Conservation (phyloP, 2,329 filamentous ascomycete genomes). For the Beauveria pseudobassiana region DNA sequence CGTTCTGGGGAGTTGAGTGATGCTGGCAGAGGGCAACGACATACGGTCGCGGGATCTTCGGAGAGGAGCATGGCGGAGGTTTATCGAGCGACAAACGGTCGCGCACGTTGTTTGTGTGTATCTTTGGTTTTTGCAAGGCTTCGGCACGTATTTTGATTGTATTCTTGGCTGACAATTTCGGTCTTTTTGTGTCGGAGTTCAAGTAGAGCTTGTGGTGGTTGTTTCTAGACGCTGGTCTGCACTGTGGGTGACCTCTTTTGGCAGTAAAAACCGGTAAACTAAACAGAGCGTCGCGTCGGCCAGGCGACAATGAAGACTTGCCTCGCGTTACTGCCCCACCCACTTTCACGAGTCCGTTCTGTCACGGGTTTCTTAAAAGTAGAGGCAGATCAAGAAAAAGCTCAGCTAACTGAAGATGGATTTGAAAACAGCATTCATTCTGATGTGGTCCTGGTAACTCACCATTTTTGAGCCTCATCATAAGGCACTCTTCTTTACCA, state of each 20-base stretch:
- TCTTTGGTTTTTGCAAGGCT: not conserved
- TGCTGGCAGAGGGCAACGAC: constrained; percentile 19
- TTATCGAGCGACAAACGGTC: not conserved
- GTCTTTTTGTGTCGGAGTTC: no score
- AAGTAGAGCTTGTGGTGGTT: no score
- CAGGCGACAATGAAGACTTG: constrained; percentile 22
- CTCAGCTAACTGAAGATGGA: not conserved
- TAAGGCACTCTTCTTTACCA: not conserved
- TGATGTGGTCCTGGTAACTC: no score
- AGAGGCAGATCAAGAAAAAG: not conserved
- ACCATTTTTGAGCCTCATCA: no score
- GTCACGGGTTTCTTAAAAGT: not conserved
- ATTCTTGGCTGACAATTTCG: no score
- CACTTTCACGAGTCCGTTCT: not conserved
- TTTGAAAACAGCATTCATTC: no score
- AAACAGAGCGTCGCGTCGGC: constrained; percentile 19
- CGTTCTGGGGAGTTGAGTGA: not conserved
- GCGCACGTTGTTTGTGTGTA: not conserved
- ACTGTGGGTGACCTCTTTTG: not conserved
- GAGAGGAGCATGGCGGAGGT: constrained; percentile 72
- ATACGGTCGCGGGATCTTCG: constrained; percentile 80
- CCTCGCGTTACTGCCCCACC: not conserved
- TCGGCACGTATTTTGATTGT: no score
- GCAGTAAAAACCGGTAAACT: constrained; percentile 1
- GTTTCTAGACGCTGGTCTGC: not conserved